These are phyloP conservation scores for Alternaria angustiovoidea DNA, from an alignment of 2,329 filamentous ascomycete species.

Conservation along the genomic window DNA sequence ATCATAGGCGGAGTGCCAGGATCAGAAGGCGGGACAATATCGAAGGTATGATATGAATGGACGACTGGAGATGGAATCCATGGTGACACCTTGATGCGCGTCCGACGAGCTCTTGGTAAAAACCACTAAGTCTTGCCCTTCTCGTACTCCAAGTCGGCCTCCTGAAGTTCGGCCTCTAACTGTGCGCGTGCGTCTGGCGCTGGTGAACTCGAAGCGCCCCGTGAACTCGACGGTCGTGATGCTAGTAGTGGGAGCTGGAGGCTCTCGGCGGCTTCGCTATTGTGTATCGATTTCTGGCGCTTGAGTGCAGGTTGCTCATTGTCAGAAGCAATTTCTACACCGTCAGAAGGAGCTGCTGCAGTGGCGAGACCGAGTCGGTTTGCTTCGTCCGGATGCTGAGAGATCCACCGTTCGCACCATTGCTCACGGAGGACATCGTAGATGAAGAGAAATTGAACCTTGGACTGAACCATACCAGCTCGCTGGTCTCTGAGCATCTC, in stretches of 20 bases:
- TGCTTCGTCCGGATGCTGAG: conserved; percentile 40
- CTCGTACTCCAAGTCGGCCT: conserved; percentile 38
- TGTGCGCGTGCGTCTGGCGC: conserved; percentile 35
- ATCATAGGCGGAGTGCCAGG: not conserved
- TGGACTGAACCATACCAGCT: conserved; percentile 94
- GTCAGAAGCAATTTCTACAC: conserved; percentile 10
- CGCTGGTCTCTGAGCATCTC: conserved; percentile 84
- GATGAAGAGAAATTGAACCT: conserved; percentile 83
- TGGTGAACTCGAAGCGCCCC: conserved; percentile 11
- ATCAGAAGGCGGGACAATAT: conserved; percentile 1
- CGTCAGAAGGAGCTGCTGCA: not conserved
- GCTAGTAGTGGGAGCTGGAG: not conserved
- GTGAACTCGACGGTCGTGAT: conserved; percentile 9
- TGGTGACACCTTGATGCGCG: not conserved
- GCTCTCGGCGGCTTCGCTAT: conserved; percentile 10
- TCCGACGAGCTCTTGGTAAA: not conserved
- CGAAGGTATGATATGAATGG: conserved; percentile 7
- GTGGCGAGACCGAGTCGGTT: conserved; percentile 30
- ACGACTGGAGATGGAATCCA: not conserved
- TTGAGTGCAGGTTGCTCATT: conserved; percentile 38
- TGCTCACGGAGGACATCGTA: conserved; percentile 83
- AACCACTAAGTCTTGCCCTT: conserved; percentile 36
- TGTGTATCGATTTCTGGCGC: conserved; percentile 36
- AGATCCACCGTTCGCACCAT: conserved; percentile 66
- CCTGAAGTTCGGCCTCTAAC: conserved; percentile 45